Conservation (phyloP, 1,284 basidiomycete species). For the Cutaneotrichosporon spelunceum region DNA sequence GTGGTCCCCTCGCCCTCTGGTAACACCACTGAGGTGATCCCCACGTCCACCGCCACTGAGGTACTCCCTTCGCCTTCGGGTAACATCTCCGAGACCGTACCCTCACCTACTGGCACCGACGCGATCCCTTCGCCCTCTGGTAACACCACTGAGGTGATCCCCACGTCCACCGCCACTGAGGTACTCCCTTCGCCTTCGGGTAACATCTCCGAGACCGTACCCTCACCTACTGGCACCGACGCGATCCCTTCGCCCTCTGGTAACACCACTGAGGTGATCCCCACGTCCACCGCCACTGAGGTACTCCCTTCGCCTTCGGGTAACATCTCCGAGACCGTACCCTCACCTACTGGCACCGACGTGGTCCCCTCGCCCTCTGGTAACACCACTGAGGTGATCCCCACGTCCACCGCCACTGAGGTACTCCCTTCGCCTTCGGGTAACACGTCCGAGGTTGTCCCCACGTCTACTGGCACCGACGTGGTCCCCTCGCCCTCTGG, state of each 20-base stretch:
- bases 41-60: slow-evolving; percentile 4
- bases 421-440: slow-evolving; percentile 3
- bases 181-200: too few relatives aligned
- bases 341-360: too few relatives aligned
- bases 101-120: slow-evolving; percentile 8
- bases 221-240: slow-evolving; percentile 8
- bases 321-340: slow-evolving; percentile 10
- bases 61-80: too few relatives aligned
- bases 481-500: background rate
- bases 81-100: slow-evolving; percentile 10
- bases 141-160: slow-evolving; percentile 8
- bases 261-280: slow-evolving; percentile 8
- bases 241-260: background rate
- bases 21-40: slow-evolving; percentile 8
- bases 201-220: slow-evolving; percentile 10
- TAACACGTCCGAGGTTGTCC: too few relatives aligned
- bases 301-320: too few relatives aligned
- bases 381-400: slow-evolving; percentile 3
- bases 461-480: too few relatives aligned
- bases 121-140: background rate
- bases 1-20: background rate
- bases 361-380: background rate
- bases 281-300: slow-evolving; percentile 4
- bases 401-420: background rate
- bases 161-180: slow-evolving; percentile 4